Evolutionary conservation across 2,329 filamentous ascomycete genomes (phyloP).

Genomic region (Phoma sp.): DNA sequence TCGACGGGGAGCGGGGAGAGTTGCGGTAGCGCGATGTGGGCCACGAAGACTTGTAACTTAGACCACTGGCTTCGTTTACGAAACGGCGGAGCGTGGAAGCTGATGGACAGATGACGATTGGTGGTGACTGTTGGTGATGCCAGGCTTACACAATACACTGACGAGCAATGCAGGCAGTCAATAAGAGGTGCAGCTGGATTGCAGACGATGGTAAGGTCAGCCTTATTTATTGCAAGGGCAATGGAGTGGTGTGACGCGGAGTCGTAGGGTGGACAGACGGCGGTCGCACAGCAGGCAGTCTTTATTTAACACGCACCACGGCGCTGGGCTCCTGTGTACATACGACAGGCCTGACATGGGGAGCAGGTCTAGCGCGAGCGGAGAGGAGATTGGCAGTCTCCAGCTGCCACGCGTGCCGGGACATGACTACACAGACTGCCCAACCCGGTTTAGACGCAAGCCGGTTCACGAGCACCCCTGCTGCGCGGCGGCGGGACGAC

Average conservation of each 20-base stretch:
- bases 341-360: slow-evolving; percentile 27
- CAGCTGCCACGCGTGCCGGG: slow-evolving; percentile 15
- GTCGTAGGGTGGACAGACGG: slow-evolving; percentile 17
- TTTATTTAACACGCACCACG: slow-evolving; percentile 38
- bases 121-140: slow-evolving; percentile 19
- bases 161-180: slow-evolving; percentile 1
- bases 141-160: slow-evolving; percentile 24
- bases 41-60: slow-evolving; percentile 23
- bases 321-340: slow-evolving; percentile 38
- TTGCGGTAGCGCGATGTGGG: slow-evolving; percentile 18
- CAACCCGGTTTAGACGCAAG: slow-evolving; percentile 28
- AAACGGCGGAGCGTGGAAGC: slow-evolving; percentile 22
- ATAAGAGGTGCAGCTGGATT: slow-evolving; percentile 9
- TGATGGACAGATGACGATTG: slow-evolving; percentile 27
- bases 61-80: slow-evolving; percentile 15
- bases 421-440: slow-evolving; percentile 17
- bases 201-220: slow-evolving; percentile 32
- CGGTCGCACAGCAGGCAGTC: slow-evolving; percentile 25
- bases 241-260: slow-evolving; percentile 20
- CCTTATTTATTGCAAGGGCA: slow-evolving; percentile 26
- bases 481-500: slow-evolving; percentile 43
- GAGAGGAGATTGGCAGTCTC: slow-evolving; percentile 24
- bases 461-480: slow-evolving; percentile 23
- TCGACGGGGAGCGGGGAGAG: slow-evolving; percentile 22
- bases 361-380: slow-evolving; percentile 29